Conservation (phyloP, 2,329 filamentous ascomycete species). For the Trichophyton verrucosum region DNA sequence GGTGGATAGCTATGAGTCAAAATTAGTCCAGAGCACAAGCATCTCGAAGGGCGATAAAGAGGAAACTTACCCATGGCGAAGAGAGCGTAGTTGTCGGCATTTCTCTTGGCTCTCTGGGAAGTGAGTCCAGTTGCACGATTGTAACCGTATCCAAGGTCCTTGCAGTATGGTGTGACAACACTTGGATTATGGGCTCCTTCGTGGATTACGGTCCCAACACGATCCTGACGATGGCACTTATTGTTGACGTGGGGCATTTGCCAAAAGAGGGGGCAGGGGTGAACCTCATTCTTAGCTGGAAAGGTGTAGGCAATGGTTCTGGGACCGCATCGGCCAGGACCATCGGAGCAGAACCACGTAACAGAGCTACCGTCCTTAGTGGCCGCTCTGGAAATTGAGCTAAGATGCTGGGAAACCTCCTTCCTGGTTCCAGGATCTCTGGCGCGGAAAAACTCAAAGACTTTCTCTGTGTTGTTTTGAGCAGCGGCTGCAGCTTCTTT, state of each 20-base stretch:
- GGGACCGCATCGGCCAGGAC: conserved; percentile 39
- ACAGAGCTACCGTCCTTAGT: conserved; percentile 39
- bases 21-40: not conserved
- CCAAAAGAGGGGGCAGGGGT: conserved; percentile 50
- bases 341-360: conserved; percentile 48
- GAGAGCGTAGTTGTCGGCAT: conserved; percentile 52
- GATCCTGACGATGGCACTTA: conserved; percentile 52
- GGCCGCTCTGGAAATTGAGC: conserved; percentile 45
- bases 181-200: conserved; percentile 52
- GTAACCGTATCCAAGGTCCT: conserved; percentile 50
- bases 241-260: conserved; percentile 30
- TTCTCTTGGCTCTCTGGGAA: conserved; percentile 42
- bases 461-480: conserved; percentile 36
- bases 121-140: conserved; percentile 35
- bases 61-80: conserved; percentile 37
- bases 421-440: conserved; percentile 35
- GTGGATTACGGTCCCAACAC: conserved; percentile 52
- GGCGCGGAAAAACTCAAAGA: conserved; percentile 54
- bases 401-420: conserved; percentile 42
- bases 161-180: conserved; percentile 43
- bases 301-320: conserved; percentile 52
- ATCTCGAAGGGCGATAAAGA: not conserved
- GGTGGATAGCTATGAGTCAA: conserved; percentile 3
- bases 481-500: no score
- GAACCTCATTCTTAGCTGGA: conserved; percentile 42